These are phyloP conservation scores for Erodium texanum DNA, from an alignment of 441 rosid genomes.

Conservation along the genomic window DNA sequence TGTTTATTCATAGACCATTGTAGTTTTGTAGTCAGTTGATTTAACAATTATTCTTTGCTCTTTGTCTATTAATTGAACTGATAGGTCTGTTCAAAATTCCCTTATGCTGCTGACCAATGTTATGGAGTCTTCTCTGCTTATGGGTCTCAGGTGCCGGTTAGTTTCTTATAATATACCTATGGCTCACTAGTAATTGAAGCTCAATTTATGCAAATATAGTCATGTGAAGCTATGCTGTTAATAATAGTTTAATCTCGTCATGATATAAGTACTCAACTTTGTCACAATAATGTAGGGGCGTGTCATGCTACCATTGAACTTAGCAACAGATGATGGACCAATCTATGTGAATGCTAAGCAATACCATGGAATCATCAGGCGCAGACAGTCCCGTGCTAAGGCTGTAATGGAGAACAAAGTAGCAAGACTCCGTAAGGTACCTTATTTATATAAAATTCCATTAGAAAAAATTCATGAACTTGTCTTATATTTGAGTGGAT, in stretches of 20 bases:
- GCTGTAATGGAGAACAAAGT: conserved; percentile 53
- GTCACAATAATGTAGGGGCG: conserved; percentile 38
- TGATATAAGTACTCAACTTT: not conserved
- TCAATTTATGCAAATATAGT: not conserved
- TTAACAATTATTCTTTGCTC: not conserved
- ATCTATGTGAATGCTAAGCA: conserved; percentile 88
- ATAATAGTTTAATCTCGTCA: too few species aligned
- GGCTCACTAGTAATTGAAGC: not conserved
- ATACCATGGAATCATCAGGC: conserved; percentile 79
- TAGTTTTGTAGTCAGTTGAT: not conserved
- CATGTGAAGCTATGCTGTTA: not conserved
- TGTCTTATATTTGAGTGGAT: not conserved
- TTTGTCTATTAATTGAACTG: conserved; percentile 13
- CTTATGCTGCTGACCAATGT: conserved; percentile 42
- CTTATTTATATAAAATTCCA: not conserved
- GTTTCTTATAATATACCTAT: conserved; percentile 17
- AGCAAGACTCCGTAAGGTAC: conserved; percentile 53
- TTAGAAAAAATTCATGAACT: not conserved
- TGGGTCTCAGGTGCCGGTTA: conserved; percentile 54
- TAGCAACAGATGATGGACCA: conserved; percentile 66
- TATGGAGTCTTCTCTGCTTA: conserved; percentile 62
- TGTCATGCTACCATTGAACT: conserved; percentile 62
- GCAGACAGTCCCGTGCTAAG: conserved; percentile 75
- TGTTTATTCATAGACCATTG: not conserved
- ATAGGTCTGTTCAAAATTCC: conserved; percentile 60